Evolutionary conservation across 306 rosid genomes (phyloP), one percentile per base, ranked within the genome.

Genomic region (Quercus wislizeni): DNA sequence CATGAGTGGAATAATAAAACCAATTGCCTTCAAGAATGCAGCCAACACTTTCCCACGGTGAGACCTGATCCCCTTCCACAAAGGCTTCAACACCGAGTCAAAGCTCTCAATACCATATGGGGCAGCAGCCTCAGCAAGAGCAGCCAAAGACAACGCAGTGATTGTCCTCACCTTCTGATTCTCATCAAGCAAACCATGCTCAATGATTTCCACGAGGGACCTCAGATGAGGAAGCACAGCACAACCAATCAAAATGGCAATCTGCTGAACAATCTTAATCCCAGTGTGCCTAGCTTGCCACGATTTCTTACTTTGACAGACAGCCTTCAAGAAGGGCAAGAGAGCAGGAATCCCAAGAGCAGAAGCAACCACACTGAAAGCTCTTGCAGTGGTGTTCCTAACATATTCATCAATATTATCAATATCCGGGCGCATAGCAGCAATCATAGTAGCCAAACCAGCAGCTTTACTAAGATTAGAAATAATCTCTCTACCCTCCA

Each of bases 221-320:
- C 93, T 89, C 75, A 94, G 79, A 85, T 94, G 97, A 1, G 97
- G 97, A 79, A 92, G 87, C 13, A 94, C 98, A 6, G 97, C 98
- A 80, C 98, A 89, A 14, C 97, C 98, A 56, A 94, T 94, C 83
- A 94, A 90, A 86, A 94, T 92, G 67, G 98, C 98, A 85, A 94
- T 94, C 92, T 94, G 98, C 87, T 92, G 98, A 73, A 94, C 97
- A 79, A 94, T 94, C 88, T 94, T 94, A 75, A 94, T 94, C 52
- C 98, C 98, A 1, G 98, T 94, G 75, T 94, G 98, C 69, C 98
- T 87, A 33, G 97, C 98, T 79, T 92, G 98, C 97, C 97, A 94
- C 5, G 97, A 94, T 81, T 94, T 94, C 91, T 94, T 94, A 86
- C 98, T 94, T 84, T 94, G 97, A 91, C 97, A 94, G 38, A 92